Evolutionary conservation across 2,329 filamentous ascomycete genomes (phyloP).

Genomic region (Aspergillus fructus): DNA sequence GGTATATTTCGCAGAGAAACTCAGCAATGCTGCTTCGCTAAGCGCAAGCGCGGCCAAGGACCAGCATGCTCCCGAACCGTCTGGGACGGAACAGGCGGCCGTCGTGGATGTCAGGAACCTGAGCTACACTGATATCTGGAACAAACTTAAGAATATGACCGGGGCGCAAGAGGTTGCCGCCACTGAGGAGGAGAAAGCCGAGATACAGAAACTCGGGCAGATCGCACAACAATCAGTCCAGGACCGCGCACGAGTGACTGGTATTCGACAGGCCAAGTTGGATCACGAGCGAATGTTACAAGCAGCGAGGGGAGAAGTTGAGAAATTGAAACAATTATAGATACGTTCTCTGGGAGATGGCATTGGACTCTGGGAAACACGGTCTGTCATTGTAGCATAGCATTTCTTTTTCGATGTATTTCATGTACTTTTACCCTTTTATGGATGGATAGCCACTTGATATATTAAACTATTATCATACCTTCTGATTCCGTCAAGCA

Average conservation of each 20-base stretch:
- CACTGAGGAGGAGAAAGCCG: conserved; percentile 34
- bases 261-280: conserved; percentile 43
- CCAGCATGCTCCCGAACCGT: conserved; percentile 34
- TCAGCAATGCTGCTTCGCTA: conserved; percentile 29
- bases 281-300: conserved; percentile 47
- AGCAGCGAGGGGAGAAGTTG: conserved; percentile 45
- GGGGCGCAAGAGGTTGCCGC: conserved; percentile 38
- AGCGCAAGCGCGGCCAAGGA: conserved; percentile 26
- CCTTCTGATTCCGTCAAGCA: too few relatives aligned
- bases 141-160: conserved; percentile 41
- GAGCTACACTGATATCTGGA: conserved; percentile 44
- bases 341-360: conserved; percentile 5
- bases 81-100: conserved; percentile 31
- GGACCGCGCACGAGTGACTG: conserved; percentile 39
- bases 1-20: conserved; percentile 41
- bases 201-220: conserved; percentile 36
- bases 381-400: conserved; percentile 24
- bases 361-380: conserved; percentile 18
- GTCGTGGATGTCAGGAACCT: conserved; percentile 41
- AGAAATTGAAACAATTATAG: conserved; percentile 39
- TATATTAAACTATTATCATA: too few relatives aligned
- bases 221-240: conserved; percentile 36
- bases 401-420: conserved; percentile 17
- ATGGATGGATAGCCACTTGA: too few relatives aligned
- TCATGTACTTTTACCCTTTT: conserved; percentile 19